Evolutionary conservation across 2,329 filamentous ascomycete genomes (phyloP).

Genomic region (Diaporthe sp.): DNA sequence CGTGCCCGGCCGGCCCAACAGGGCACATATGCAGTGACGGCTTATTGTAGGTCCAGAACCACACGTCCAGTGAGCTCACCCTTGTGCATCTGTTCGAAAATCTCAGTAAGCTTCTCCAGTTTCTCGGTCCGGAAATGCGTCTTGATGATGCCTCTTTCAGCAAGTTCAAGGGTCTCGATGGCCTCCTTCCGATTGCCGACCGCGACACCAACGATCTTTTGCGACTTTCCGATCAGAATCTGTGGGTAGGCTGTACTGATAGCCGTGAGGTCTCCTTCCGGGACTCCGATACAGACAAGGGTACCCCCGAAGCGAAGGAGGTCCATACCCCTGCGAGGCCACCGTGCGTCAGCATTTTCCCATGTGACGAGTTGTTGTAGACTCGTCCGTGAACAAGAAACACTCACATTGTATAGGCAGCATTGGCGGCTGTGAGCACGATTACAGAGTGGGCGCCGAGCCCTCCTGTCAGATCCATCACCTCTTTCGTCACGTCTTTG

Average conservation of each 20-base stretch:
- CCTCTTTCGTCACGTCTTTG: conserved; percentile 58
- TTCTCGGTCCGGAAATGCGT: conserved; percentile 44
- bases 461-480: conserved; percentile 69
- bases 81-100: conserved; percentile 44
- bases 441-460: conserved; percentile 73
- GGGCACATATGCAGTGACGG: too few species aligned
- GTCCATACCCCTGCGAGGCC: conserved; percentile 55
- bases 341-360: neutral
- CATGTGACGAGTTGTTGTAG: too few species aligned
- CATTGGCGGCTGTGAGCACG: conserved; percentile 66
- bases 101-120: conserved; percentile 43
- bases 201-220: conserved; percentile 63
- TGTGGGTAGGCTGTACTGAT: conserved; percentile 61
- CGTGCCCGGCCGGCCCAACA: neutral
- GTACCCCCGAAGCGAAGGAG: conserved; percentile 65
- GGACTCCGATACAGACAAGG: conserved; percentile 66
- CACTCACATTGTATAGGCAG: conserved; percentile 56
- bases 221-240: conserved; percentile 56
- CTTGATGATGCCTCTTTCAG: conserved; percentile 44
- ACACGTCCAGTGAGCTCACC: conserved; percentile 44
- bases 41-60: conserved; percentile 43
- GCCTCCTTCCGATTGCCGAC: conserved; percentile 66
- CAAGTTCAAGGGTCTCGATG: conserved; percentile 44
- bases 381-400: neutral
- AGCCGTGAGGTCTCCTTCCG: conserved; percentile 59